Evolutionary conservation across 1,284 basidiomycete species (phyloP), one percentile per base, ranked within the genome.

Genomic region (Phenoliferia sp.): DNA sequence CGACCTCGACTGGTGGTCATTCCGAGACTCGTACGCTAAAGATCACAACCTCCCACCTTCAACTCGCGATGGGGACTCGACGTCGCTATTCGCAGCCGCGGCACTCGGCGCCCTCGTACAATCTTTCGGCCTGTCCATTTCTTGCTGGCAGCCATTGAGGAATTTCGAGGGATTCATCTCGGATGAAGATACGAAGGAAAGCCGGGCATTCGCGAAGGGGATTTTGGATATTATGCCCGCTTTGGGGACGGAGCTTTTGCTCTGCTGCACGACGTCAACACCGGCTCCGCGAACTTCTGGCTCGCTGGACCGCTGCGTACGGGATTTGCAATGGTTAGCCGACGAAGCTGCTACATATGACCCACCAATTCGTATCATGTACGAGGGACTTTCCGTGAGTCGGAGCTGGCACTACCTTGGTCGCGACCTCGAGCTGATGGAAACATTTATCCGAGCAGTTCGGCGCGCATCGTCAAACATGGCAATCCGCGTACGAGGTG

Each of bases 81-180:
- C 67, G 7, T 66, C 65, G 31, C 29, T 74, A 0, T 72, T 72
- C 7, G 78, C 79, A 9, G 79, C 79, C 6, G 56, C 48, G 0
- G 74, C 73, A n/a, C 67, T 80, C 22, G 73, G 69, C 16, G 36
- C 62, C 0, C 64, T 77, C 12, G 75, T 75, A 63, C 67, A 66
- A 33, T 48, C 66, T 22, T 68, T 76, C 48, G 71, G 72, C 17
- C 63, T 80, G 33, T 35, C 61, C n/a, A 70, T 80, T 64, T 77
- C 72, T 56, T 78, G 77, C 66, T 74, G 79, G 62, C 79, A 80
- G 66, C 79, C 79, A 0, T 60, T 80, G 31, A 68, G 79, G n/a
- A 76, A 78, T 61, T 74, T 80, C 55, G 78, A 80, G 62, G 79
- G 79, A 1, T 78, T 75, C 56, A 19, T 73, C 39, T 67, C 68